phyloP scores from a whole-genome alignment of 2,329 filamentous ascomycete genomes.

The Monilinia fructigena region DNA sequence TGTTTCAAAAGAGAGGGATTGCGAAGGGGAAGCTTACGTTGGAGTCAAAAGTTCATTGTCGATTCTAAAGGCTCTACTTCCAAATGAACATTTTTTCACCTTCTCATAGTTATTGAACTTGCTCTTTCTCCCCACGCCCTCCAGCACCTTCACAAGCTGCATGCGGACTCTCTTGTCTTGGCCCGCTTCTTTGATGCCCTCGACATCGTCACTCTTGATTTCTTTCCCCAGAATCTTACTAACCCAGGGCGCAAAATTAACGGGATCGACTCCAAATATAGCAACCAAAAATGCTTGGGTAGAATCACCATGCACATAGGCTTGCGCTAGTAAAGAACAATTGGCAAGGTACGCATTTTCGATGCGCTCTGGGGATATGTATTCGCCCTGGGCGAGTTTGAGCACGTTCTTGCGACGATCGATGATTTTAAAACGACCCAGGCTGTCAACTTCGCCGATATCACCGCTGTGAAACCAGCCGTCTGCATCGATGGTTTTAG shows the following conservation, averaged over 20 bases:
- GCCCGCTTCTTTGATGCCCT: constrained; percentile 65
- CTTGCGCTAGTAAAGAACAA: constrained; percentile 72
- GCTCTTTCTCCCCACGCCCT: constrained; percentile 73
- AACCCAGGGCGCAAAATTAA: constrained; percentile 77
- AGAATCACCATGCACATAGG: constrained; percentile 88
- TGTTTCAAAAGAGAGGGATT: neutral
- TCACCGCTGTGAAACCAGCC: constrained; percentile 98
- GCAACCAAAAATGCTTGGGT: constrained; percentile 78
- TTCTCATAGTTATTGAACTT: constrained; percentile 93
- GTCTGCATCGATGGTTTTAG: constrained; percentile 76
- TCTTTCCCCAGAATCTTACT: constrained; percentile 70
- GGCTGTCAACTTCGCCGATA: constrained; percentile 78
- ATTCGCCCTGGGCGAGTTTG: constrained; percentile 96
- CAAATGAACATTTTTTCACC: constrained; percentile 68
- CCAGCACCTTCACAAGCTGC: constrained; percentile 75
- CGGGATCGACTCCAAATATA: constrained; percentile 85
- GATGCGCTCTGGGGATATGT: constrained; percentile 94
- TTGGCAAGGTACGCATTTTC: constrained; percentile 91
- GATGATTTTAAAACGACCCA: constrained; percentile 88
- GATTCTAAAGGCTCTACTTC: constrained; percentile 84
- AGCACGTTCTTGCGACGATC: constrained; percentile 99
- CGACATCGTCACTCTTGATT: constrained; percentile 62
- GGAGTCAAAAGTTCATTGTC: constrained; percentile 89
- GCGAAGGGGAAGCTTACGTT: constrained; percentile 60
- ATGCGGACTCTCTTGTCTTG: constrained; percentile 68